Conservation (phyloP, 2,329 filamentous ascomycete species). For the Claviceps sorghi region DNA sequence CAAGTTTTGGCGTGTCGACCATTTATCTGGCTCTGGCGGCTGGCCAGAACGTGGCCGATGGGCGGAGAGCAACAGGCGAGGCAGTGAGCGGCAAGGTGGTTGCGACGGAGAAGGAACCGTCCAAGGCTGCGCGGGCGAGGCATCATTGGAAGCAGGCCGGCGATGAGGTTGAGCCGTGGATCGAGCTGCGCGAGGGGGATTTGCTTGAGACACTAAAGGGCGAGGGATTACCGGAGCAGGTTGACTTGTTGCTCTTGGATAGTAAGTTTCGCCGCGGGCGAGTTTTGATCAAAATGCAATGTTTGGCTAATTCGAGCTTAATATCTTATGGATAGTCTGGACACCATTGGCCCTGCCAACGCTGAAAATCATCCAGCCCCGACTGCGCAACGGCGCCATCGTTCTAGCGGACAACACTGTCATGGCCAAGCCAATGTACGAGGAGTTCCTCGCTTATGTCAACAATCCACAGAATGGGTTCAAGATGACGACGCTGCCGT, state of each 20-base stretch:
- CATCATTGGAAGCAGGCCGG: constrained; percentile 39
- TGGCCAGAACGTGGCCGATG: constrained; percentile 25
- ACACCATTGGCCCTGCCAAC: constrained; percentile 37
- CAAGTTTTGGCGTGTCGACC: constrained; percentile 46
- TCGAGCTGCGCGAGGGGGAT: constrained; percentile 44
- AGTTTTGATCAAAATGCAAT: not conserved
- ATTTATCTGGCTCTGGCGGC: constrained; percentile 48
- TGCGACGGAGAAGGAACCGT: constrained; percentile 43
- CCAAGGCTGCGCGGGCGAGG: constrained; percentile 36
- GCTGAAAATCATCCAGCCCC: constrained; percentile 30
- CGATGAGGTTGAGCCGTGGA: constrained; percentile 29
- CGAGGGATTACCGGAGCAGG: constrained; percentile 25
- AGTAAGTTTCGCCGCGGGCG: constrained; percentile 30
- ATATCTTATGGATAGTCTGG: constrained; percentile 30
- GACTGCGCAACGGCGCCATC: constrained; percentile 30
- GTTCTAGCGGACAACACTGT: constrained; percentile 36
- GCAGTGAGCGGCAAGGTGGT: constrained; percentile 27
- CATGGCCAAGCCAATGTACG: constrained; percentile 20
- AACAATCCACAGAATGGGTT: constrained; percentile 32
- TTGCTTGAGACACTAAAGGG: constrained; percentile 35
- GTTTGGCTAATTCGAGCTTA: not conserved
- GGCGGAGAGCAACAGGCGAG: constrained; percentile 3
- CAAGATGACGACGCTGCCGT: constrained; percentile 20
- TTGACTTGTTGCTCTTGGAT: constrained; percentile 46
- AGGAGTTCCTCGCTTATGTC: constrained; percentile 33